phyloP scores from a whole-genome alignment of 2,329 filamentous ascomycete species.

The Aaosphaeria pasadenensis region DNA sequence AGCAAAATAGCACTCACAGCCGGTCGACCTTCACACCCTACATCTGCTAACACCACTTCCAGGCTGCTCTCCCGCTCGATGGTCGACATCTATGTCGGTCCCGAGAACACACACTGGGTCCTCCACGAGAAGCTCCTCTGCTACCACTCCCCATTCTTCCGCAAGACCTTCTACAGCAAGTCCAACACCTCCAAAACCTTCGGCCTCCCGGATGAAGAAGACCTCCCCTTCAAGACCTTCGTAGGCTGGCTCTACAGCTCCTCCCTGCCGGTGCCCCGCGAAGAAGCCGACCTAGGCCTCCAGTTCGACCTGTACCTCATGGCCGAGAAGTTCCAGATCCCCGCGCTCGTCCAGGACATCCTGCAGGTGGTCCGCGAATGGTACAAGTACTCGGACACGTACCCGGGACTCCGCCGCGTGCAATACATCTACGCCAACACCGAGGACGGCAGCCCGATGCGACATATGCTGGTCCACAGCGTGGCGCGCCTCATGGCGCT shows the following conservation, averaged over 20 bases:
- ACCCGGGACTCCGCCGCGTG: constrained; percentile 52
- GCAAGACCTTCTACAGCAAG: constrained; percentile 49
- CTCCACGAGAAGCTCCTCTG: constrained; percentile 57
- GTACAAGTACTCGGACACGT: constrained; percentile 53
- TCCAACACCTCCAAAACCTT: constrained; percentile 34
- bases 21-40: neutral
- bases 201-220: constrained; percentile 53
- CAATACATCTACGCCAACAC: constrained; percentile 54
- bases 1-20: neutral
- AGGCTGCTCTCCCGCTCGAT: constrained; percentile 54
- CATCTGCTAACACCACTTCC: constrained; percentile 1
- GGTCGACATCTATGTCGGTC: constrained; percentile 56
- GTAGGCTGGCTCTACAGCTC: constrained; percentile 54
- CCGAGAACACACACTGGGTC: constrained; percentile 54
- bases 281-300: constrained; percentile 49
- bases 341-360: constrained; percentile 46
- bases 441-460: constrained; percentile 45
- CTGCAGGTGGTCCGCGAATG: constrained; percentile 49
- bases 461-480: constrained; percentile 47
- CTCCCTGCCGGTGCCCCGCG: constrained; percentile 45
- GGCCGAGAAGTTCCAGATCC: constrained; percentile 52
- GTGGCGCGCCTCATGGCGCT: constrained; percentile 52
- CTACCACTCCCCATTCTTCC: constrained; percentile 54
- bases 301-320: constrained; percentile 56
- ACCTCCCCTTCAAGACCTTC: constrained; percentile 50